Conservation (phyloP, 257 asterid species). For the Cynanchum wilfordii region DNA sequence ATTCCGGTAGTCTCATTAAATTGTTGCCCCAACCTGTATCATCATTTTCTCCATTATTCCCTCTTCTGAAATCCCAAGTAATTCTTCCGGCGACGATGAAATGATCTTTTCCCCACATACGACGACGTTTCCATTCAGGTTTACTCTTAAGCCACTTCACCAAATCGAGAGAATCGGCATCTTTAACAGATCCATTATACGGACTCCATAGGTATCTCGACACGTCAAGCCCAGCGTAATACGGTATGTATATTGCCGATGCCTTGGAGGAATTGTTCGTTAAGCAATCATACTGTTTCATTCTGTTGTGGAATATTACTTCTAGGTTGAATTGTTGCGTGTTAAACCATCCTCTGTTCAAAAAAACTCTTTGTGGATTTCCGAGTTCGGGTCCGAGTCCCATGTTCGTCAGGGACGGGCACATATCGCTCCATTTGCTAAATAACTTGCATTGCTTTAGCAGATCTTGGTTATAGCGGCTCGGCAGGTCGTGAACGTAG, state of each 20-base stretch:
- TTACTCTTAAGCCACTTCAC: conserved; percentile 31
- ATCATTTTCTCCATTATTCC: conserved; percentile 13
- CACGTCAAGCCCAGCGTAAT: conserved; percentile 69
- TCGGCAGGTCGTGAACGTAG: conserved; percentile 55
- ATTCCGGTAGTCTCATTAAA: conserved; percentile 58
- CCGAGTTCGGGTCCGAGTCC: conserved; percentile 68
- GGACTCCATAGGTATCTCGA: conserved; percentile 48
- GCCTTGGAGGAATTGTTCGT: conserved; percentile 65
- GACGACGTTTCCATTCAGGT: conserved; percentile 47
- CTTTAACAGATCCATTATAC: conserved; percentile 30
- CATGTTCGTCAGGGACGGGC: conserved; percentile 49
- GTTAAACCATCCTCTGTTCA: conserved; percentile 54
- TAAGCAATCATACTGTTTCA: conserved; percentile 70
- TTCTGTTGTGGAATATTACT: conserved; percentile 58
- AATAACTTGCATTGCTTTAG: conserved; percentile 43
- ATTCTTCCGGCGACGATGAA: conserved; percentile 68
- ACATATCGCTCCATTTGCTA: conserved; percentile 70
- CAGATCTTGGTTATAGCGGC: conserved; percentile 49
- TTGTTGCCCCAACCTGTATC: conserved; percentile 71
- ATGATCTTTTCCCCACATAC: conserved; percentile 68
- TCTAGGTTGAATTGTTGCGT: conserved; percentile 76
- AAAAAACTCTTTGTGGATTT: conserved; percentile 45
- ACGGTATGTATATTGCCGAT: conserved; percentile 61
- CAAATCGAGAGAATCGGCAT: conserved; percentile 34
- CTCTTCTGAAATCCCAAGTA: conserved; percentile 76